Base-by-base conservation (phyloP, 202 grass and related monocot species). In the Brachypodium distachyon region DNA sequence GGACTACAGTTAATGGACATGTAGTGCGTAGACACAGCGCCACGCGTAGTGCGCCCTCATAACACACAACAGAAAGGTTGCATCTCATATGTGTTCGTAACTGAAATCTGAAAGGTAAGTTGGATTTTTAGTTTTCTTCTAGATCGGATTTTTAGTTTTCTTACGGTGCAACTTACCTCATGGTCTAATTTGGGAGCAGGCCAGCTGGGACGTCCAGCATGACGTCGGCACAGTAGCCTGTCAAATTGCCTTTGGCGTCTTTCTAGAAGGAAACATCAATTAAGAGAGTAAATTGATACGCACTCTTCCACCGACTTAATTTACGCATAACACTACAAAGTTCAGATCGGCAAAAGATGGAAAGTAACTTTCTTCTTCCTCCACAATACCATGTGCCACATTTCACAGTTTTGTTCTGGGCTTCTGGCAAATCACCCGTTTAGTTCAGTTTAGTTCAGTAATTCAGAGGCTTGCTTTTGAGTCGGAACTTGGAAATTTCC, bases 391-490 rank as follows among this genome's bases (percentile, higher is more conserved):
- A 32, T 82, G 72, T 65, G 66, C 48, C 10, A 12, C 0, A 19
- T 77, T 70, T 5, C 48, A 49, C 17, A 1, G 43, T 32, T 57
- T 48, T 42, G 42, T 43, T n/a, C n/a, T n/a, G n/a, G n/a, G 16
- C 53, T 2, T 17, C 36, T 14, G 8, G 14, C 53, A 53, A 76
- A 75, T 52, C 42, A 51, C 39, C 18, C 28, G 0, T 57, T 39
- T 16, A 40, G 27, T 70, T 33, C 21, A 23, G 13, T 61, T 49
- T 61, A 52, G 19, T 13, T 36, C 34, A 67, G 40, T 31, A 25
- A 25, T 79, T 61, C 37, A 40, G 61, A 89, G 82, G 3, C 77
- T 23, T 52, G 31, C 60, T 78, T 78, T 77, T 73, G 14, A 72
- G 49, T 48, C 13, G 49, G 41, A 82, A 65, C 4, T 70, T 5